Conservation (phyloP, 805 yeast genomes). For the Torulaspora franciscae region DNA sequence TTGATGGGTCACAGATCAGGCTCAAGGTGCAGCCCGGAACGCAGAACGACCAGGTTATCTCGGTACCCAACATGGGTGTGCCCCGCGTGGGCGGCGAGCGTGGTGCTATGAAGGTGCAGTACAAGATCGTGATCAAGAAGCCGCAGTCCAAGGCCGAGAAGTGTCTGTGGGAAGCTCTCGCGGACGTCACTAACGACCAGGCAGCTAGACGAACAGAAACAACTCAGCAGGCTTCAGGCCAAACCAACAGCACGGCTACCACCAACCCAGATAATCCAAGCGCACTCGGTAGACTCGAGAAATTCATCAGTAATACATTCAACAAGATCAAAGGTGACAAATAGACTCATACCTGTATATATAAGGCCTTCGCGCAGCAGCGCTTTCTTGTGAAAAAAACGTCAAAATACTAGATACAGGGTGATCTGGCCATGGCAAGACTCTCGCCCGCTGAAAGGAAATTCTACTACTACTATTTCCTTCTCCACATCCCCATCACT, state of each 20-base stretch:
- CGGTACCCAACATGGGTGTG: slow-evolving; percentile 82
- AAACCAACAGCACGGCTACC: slow-evolving; percentile 7
- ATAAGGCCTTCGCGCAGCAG: neutral
- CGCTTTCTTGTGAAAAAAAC: neutral
- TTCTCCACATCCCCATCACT: slow-evolving; percentile 73
- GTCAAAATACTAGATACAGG: neutral
- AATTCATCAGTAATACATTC: slow-evolving; percentile 54
- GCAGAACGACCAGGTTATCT: slow-evolving; percentile 65
- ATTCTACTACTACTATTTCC: slow-evolving; percentile 48
- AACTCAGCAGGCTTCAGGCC: neutral
- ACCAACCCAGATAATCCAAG: slow-evolving; percentile 30
- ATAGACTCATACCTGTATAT: slow-evolving; percentile 4
- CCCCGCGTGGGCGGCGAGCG: slow-evolving; percentile 59
- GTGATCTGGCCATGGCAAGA: slow-evolving; percentile 4
- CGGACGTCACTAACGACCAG: slow-evolving; percentile 80
- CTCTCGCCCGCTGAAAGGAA: slow-evolving; percentile 15
- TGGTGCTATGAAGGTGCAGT: slow-evolving; percentile 75
- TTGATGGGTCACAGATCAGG: slow-evolving; percentile 71
- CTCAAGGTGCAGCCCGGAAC: slow-evolving; percentile 82
- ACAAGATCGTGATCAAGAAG: slow-evolving; percentile 64
- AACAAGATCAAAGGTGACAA: slow-evolving; percentile 41
- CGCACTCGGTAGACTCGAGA: slow-evolving; percentile 49
- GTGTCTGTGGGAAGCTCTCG: slow-evolving; percentile 87
- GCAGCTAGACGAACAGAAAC: slow-evolving; percentile 59
- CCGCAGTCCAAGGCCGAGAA: slow-evolving; percentile 82